Base-by-base conservation (phyloP, 2,329 filamentous ascomycete species). In the Cladosporium velox region DNA sequence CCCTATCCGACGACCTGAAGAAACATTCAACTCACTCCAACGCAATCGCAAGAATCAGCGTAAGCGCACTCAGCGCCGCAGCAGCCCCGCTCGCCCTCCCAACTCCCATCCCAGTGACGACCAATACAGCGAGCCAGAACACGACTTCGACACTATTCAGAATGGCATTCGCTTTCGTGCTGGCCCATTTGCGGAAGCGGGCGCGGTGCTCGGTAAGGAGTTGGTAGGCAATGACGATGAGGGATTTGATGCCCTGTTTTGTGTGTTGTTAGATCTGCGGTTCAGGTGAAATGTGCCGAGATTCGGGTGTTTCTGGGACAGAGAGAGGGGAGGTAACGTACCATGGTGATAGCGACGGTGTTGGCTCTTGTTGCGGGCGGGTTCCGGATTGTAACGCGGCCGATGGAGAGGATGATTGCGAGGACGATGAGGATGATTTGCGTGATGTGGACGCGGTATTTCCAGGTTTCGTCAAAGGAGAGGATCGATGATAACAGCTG, bases 101-200 rank as follows among this genome's bases (percentile, higher is more conserved):
- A 1, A 57, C 18, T 21, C 5, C n/a, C 51, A 44, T 57, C 10
- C 61, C 61, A 8, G 61, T 64, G 5, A 64, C 61, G 44, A 77
- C 73, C 5, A 77, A 70, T 8, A 79, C 76, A 5, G 73, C 77
- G 18, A 73, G 73, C 80, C 81, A 82, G 69, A 82, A 82, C 15
- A 81, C 72, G 15, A 79, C 68, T 67, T 83, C 80, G 18, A 82
- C 70, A 55, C 67, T 72, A 70, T 79, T 80, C 65, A 82, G 72
- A 41, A 82, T 78, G 4, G 73, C 68, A 69, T 80, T 76, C 5
- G 79, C 79, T 70, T 81, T 82, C 6, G 78, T 70, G 69, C 75
- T 79, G 32, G 68, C 73, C 78, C 78, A 82, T 64, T 72, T 74
- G 14, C 72, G 66, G 62, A 81, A 74, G 1, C 68, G 67, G 4